Evolutionary conservation across 2,329 filamentous ascomycete species (phyloP).

Genomic region (Beauveria sp.): DNA sequence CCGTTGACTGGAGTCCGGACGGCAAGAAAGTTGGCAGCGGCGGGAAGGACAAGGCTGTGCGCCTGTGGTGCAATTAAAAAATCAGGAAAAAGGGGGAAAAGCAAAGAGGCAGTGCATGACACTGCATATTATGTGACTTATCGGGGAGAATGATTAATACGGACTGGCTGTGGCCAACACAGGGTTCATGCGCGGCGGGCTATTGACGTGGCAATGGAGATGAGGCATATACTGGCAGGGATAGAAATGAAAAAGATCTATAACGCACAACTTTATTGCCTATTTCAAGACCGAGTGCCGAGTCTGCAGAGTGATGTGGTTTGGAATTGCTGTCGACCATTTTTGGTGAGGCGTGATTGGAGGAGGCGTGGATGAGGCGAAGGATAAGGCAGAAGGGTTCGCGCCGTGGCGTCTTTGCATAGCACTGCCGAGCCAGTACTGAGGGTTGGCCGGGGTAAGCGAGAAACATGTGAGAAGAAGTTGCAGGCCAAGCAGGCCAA

Average conservation of each 20-base stretch:
- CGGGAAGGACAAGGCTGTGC: slow-evolving; percentile 79
- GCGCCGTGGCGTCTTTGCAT: background rate
- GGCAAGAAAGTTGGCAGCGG: slow-evolving; percentile 84
- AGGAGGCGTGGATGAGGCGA: background rate
- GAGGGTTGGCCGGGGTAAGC: background rate
- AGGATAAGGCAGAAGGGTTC: background rate
- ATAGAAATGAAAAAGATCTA: background rate
- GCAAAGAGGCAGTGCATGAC: background rate
- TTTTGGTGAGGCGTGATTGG: background rate
- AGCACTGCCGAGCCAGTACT: background rate
- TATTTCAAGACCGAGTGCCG: background rate
- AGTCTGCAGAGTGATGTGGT: slow-evolving; percentile 2
- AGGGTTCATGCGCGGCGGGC: background rate
- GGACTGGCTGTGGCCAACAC: background rate
- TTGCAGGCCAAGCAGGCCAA: background rate
- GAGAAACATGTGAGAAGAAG: background rate
- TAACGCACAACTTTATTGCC: background rate
- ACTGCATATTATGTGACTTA: background rate
- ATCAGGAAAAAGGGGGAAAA: background rate
- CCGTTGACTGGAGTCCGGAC: slow-evolving; percentile 90
- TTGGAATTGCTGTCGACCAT: background rate
- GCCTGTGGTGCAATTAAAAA: slow-evolving; percentile 55
- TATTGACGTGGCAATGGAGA: slow-evolving; percentile 6
- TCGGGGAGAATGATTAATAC: background rate
- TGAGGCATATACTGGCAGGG: slow-evolving; percentile 5